A percentile compares a stretch with the other conserved stretches of the same genome.
These are phyloP conservation scores for Juglanconis oblonga DNA, from an alignment of 2,329 filamentous ascomycete species.

Conservation along the genomic window DNA sequence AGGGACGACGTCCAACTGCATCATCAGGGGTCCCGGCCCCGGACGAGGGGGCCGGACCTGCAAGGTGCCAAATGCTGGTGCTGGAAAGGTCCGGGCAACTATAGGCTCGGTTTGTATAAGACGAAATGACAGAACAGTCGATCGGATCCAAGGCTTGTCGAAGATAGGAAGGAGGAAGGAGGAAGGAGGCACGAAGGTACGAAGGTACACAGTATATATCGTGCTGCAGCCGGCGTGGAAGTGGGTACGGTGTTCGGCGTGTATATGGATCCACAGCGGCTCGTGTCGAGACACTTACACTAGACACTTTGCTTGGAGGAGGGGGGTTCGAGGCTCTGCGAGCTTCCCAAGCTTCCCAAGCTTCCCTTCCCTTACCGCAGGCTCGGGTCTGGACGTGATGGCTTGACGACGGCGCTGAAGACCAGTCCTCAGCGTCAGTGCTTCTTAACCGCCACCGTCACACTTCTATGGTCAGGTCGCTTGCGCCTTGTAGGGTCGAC, in stretches of 20 bases:
- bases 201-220: no score
- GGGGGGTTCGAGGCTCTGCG: not conserved
- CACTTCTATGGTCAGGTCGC: not conserved
- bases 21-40: not conserved
- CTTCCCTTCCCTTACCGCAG: not conserved
- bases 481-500: not conserved
- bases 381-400: not conserved
- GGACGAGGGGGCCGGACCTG: not conserved
- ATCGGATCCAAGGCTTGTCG: slow-evolving; percentile 9
- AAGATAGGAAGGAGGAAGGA: slow-evolving; percentile 8
- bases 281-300: not conserved
- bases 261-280: slow-evolving; percentile 6
- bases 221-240: not conserved
- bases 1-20: not conserved
- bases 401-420: slow-evolving; percentile 9
- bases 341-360: not conserved
- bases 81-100: no score
- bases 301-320: not conserved
- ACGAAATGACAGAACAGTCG: not conserved
- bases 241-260: not conserved
- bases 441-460: slow-evolving; percentile 4
- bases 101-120: no score
- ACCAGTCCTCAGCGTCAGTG: slow-evolving; percentile 4
- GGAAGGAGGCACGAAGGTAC: slow-evolving; percentile 5
- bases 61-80: not conserved